Conservation (phyloP, 2,329 filamentous ascomycete genomes). For the Lecanicillium sp. region DNA sequence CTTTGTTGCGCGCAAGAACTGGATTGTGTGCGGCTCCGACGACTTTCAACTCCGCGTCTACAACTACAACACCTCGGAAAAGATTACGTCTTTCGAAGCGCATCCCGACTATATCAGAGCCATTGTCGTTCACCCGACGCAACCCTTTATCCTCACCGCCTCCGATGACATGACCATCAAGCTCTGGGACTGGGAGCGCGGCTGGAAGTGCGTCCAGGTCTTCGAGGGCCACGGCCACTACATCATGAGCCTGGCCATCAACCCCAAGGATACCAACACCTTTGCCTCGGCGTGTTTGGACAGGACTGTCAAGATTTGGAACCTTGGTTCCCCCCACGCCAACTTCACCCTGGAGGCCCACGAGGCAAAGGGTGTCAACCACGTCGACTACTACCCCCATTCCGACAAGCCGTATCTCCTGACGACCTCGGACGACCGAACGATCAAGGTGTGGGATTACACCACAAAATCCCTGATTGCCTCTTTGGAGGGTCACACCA, state of each 20-base stretch:
- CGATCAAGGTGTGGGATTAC: constrained; percentile 98
- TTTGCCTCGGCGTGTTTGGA: constrained; percentile 93
- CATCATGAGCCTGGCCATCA: constrained; percentile 94
- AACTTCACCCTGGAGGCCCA: constrained; percentile 97
- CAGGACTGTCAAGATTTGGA: constrained; percentile 97
- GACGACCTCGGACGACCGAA: constrained; percentile 92
- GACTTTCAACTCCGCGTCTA: constrained; percentile 84
- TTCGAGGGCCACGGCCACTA: constrained; percentile 97
- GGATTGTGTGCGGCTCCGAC: constrained; percentile 94
- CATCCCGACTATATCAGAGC: constrained; percentile 98
- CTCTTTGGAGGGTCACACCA: constrained; percentile 92
- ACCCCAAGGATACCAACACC: constrained; percentile 92
- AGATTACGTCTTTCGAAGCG: constrained; percentile 93
- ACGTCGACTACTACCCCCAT: constrained; percentile 82
- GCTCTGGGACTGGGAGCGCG: constrained; percentile 98
- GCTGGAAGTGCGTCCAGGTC: constrained; percentile 94
- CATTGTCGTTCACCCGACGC: constrained; percentile 89
- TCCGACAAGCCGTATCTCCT: constrained; percentile 80
- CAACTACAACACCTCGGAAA: constrained; percentile 99
- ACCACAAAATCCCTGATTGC: constrained; percentile 96
- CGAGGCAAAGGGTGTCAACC: constrained; percentile 95
- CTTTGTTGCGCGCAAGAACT: constrained; percentile 97
- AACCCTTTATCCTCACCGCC: constrained; percentile 91
- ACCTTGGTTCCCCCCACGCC: constrained; percentile 81
- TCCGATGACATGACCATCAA: constrained; percentile 99